Conservation (phyloP, 768 basidiomycete genomes). For the Termitomyces sp. region DNA sequence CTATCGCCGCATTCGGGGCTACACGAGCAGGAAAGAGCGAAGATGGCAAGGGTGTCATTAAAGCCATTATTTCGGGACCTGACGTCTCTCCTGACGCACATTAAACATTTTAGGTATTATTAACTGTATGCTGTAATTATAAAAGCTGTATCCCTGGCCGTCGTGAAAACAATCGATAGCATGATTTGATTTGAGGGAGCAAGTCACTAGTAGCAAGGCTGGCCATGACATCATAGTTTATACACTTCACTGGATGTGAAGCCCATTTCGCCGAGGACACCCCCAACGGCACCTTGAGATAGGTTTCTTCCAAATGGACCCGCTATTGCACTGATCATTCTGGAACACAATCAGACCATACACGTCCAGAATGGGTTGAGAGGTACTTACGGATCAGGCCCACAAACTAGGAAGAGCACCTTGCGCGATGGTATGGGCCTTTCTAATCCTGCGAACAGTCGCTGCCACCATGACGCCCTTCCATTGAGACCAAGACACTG, state of each 20-base stretch:
- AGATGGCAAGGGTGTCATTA: slow-evolving; percentile 87
- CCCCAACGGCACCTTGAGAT: slow-evolving; percentile 69
- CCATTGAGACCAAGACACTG: slow-evolving; percentile 27
- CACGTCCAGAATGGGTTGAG: background rate
- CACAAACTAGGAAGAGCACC: slow-evolving; percentile 72
- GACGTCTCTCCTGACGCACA: slow-evolving; percentile 40
- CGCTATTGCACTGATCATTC: slow-evolving; percentile 72
- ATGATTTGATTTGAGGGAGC: too few relatives aligned
- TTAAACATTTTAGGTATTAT: slow-evolving; percentile 5
- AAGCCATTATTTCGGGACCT: slow-evolving; percentile 84
- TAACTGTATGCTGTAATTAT: slow-evolving; percentile 8
- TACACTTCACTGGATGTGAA: slow-evolving; percentile 58
- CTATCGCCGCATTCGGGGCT: slow-evolving; percentile 74
- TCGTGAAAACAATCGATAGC: background rate
- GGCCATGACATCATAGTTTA: slow-evolving; percentile 43
- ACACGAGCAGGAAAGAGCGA: slow-evolving; percentile 76
- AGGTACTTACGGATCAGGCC: slow-evolving; percentile 71
- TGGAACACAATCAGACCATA: slow-evolving; percentile 21
- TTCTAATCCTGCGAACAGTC: slow-evolving; percentile 19
- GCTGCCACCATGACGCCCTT: slow-evolving; percentile 30
- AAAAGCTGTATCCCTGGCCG: background rate
- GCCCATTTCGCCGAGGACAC: slow-evolving; percentile 61
- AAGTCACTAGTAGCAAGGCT: background rate
- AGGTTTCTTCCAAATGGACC: slow-evolving; percentile 73
- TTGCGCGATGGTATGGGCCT: slow-evolving; percentile 23